Evolutionary conservation across 176 grass and related monocot genomes (phyloP).

Genomic region (Cocos nucifera): DNA sequence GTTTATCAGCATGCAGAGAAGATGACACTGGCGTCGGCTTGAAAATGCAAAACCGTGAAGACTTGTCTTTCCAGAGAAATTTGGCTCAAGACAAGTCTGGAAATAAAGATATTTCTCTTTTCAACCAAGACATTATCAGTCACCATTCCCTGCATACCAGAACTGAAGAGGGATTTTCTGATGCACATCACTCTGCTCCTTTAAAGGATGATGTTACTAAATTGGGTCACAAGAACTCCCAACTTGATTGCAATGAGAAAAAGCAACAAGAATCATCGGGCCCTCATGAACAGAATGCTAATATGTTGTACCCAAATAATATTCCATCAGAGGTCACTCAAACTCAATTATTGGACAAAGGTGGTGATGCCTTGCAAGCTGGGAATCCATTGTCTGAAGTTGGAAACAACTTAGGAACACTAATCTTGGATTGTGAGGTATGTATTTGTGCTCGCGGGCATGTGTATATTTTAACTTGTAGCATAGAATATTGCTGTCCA

Average conservation of each 20-base stretch:
- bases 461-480: too few species aligned
- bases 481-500: too few species aligned
- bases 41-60: slow-evolving; percentile 18
- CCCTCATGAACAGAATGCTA: slow-evolving; percentile 19
- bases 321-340: slow-evolving; percentile 11
- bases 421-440: slow-evolving; percentile 41
- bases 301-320: not conserved
- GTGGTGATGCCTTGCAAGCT: slow-evolving; percentile 17
- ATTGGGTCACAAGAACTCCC: not conserved
- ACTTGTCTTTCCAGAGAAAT: slow-evolving; percentile 1
- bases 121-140: not conserved
- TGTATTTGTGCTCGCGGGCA: not conserved
- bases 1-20: not conserved
- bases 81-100: too few species aligned
- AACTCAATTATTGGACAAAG: slow-evolving; percentile 36
- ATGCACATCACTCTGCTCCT: not conserved
- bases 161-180: not conserved
- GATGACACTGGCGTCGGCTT: slow-evolving; percentile 19
- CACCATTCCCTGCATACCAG: not conserved
- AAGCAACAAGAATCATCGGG: slow-evolving; percentile 19
- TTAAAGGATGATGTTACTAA: not conserved
- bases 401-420: slow-evolving; percentile 15
- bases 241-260: slow-evolving; percentile 24
- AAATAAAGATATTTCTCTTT: not conserved
- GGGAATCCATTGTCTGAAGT: slow-evolving; percentile 23